phyloP scores from a whole-genome alignment of 106 monocot species.

The Posidonia australis region DNA sequence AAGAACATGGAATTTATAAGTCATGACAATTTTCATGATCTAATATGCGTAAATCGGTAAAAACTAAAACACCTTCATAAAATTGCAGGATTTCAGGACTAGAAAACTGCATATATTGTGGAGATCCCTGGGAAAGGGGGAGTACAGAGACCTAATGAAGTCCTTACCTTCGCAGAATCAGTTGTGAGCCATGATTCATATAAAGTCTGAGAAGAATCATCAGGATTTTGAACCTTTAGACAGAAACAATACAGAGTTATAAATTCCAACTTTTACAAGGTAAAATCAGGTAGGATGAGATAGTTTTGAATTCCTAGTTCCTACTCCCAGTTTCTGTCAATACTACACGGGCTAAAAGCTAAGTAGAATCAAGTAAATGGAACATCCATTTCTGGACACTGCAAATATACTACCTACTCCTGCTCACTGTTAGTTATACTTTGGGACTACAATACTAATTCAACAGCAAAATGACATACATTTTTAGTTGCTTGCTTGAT shows the following conservation, averaged over 20 bases:
- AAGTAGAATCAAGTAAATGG: too few relatives aligned
- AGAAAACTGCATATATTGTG: too few relatives aligned
- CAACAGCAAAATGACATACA: slow-evolving; percentile 23
- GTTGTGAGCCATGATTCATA: slow-evolving; percentile 60
- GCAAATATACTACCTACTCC: not conserved
- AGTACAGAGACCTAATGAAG: not conserved
- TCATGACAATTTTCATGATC: too few relatives aligned
- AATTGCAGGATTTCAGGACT: too few relatives aligned
- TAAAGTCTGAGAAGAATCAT: slow-evolving; percentile 53
- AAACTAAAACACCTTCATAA: too few relatives aligned
- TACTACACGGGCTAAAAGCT: too few relatives aligned
- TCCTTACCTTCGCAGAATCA: slow-evolving; percentile 26
- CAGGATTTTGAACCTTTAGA: slow-evolving; percentile 70
- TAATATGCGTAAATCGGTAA: too few relatives aligned
- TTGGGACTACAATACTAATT: not conserved
- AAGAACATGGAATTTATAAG: not conserved
- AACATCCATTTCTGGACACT: too few relatives aligned
- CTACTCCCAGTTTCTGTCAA: too few relatives aligned
- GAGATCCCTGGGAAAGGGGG: not conserved
- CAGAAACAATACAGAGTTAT: not conserved
- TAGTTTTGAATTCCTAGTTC: not conserved
- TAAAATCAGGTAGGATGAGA: not conserved
- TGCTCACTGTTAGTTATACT: not conserved
- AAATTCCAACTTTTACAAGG: not conserved
- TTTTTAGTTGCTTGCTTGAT: slow-evolving; percentile 57